phyloP scores from a whole-genome alignment of 495 filamentous ascomycete species.

The Arthonia radiata region DNA sequence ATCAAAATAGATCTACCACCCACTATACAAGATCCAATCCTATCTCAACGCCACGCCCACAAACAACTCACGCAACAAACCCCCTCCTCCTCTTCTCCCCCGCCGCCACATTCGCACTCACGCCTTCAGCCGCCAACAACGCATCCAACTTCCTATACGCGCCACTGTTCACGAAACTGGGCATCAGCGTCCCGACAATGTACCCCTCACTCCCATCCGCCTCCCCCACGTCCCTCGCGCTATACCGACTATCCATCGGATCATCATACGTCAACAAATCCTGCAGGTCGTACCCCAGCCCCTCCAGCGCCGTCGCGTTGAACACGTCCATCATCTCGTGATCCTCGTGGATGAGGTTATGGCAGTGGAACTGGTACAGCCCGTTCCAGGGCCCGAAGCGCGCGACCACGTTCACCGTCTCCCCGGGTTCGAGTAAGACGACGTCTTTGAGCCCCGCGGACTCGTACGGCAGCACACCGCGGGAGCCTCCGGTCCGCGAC shows the following conservation, averaged over 20 bases:
- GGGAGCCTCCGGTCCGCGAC: constrained; percentile 16
- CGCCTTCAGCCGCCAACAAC: too few relatives aligned
- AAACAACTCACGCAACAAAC: too few relatives aligned
- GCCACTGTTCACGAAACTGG: too few relatives aligned
- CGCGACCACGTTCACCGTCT: constrained; percentile 23
- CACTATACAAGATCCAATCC: too few relatives aligned
- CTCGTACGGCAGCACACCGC: constrained; percentile 22
- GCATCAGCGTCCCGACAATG: too few relatives aligned
- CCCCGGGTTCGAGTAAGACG: constrained; percentile 20
- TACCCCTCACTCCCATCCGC: too few relatives aligned
- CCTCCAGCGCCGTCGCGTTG: constrained; percentile 22
- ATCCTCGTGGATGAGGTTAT: constrained; percentile 34
- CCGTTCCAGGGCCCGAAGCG: constrained; percentile 28
- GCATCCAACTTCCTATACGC: too few relatives aligned
- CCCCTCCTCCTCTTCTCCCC: too few relatives aligned
- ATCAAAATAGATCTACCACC: too few relatives aligned
- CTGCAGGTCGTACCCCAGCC: constrained; percentile 23
- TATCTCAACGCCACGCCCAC: too few relatives aligned
- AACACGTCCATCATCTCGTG: constrained; percentile 38
- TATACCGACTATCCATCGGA: constrained; percentile 13
- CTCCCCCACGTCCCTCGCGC: too few relatives aligned
- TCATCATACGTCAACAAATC: constrained; percentile 18
- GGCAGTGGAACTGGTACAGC: constrained; percentile 28
- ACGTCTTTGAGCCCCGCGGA: constrained; percentile 25
- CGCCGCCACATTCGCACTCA: too few relatives aligned